phyloP scores from a whole-genome alignment of 257 asterid genomes.

The Fraxinus quadrangulata region DNA sequence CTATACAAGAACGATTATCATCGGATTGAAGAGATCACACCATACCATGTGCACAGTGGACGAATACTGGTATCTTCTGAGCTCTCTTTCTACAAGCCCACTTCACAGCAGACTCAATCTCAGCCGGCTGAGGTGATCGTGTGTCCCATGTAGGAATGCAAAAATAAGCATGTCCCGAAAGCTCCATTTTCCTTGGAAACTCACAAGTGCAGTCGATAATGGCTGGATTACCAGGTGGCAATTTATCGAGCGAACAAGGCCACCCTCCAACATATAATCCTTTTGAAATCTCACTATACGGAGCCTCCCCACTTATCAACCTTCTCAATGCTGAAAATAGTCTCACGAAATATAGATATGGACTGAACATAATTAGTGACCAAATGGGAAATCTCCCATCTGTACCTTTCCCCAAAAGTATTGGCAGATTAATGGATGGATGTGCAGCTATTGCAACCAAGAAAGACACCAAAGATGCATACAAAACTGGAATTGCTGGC shows the following conservation, averaged over 20 bases:
- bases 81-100: constrained; percentile 95
- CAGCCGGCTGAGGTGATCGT: constrained; percentile 74
- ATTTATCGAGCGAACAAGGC: constrained; percentile 65
- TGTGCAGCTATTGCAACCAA: constrained; percentile 80
- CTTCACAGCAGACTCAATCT: constrained; percentile 84
- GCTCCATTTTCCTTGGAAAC: constrained; percentile 68
- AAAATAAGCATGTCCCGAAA: constrained; percentile 65
- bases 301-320: constrained; percentile 70
- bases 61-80: constrained; percentile 67
- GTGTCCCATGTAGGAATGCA: constrained; percentile 95
- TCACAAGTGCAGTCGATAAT: constrained; percentile 93
- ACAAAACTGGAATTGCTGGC: constrained; percentile 64
- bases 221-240: constrained; percentile 92
- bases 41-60: constrained; percentile 95
- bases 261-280: constrained; percentile 94
- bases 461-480: constrained; percentile 74
- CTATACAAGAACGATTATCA: not conserved
- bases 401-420: constrained; percentile 74
- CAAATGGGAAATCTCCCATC: constrained; percentile 84
- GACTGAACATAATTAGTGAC: constrained; percentile 72
- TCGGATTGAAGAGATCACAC: not conserved
- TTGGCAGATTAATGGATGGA: constrained; percentile 77
- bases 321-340: constrained; percentile 72
- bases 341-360: constrained; percentile 77
- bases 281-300: constrained; percentile 63